Evolutionary conservation across 148 eudicot genomes (phyloP), one percentile per base, ranked within the genome.

Genomic region (Camellia sinensis): DNA sequence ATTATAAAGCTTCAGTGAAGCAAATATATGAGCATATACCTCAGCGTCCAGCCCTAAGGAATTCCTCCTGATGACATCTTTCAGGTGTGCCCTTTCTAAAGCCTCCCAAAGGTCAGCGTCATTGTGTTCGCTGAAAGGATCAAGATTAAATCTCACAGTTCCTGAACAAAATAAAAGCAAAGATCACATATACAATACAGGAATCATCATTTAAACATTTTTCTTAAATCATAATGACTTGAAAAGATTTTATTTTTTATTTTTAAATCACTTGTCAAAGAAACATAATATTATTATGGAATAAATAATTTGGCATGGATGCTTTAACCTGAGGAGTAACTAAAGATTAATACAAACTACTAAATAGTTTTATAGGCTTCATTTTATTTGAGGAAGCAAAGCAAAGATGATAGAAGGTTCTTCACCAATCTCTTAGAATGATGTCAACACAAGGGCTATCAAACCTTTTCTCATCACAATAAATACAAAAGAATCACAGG

Each of bases 91-190:
- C 85, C 97, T 89, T 87, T 95, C 97, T 77, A 95, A 83, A 68
- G 98, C 90, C 86, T 95, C 98, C 98, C 98, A 95, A 14, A 93
- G 89, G 84, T 93, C 94, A 83, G 97, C 95, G 85, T 95, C 98
- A 79, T 93, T 93, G 86, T 95, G 98, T 83, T 95, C 98, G 66
- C 75, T 86, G 74, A 95, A 95, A 67, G 98, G 98, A 82, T 95
- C 98, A 62, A 95, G 96, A 83, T 95, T 95, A 80, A 95, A 95
- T 84, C 98, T 86, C 82, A 95, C 93, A 77, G 96, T 83, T 54
- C 98, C 98, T 95, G 84, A 3, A 61, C 73, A 77, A 80, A 81
- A 75, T 21, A 6, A 61, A 62, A 76, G 29, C n/a, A 62, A 21
- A 19, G 5, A 53, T 52, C 66, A 56, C 21, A 2, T 19, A 22